Evolutionary conservation across 2,329 filamentous ascomycete species (phyloP).

Genomic region (Hymenotorrendiella dingleyae): DNA sequence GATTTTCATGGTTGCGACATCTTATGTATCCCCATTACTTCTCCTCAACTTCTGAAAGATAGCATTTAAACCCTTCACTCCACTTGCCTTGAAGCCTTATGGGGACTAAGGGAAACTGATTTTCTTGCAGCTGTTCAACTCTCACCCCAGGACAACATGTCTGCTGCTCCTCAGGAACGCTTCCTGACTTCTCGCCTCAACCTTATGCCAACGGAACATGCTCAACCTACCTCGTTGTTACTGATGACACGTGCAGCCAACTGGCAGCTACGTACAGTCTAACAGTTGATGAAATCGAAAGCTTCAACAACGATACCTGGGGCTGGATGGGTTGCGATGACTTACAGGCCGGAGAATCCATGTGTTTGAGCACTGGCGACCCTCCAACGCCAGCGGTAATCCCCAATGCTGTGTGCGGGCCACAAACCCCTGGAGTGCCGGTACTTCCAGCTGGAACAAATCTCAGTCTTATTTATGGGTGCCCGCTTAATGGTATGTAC

Average conservation of each 20-base stretch:
- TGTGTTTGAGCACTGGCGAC: constrained; percentile 37
- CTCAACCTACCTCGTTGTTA: constrained; percentile 30
- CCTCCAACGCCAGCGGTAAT: constrained; percentile 37
- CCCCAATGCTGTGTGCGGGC: constrained; percentile 39
- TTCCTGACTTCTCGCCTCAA: constrained; percentile 30
- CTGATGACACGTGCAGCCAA: constrained; percentile 31
- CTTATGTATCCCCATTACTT: not conserved
- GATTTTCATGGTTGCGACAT: not conserved
- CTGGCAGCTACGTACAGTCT: constrained; percentile 31
- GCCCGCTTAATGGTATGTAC: no score
- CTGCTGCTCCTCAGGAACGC: constrained; percentile 30
- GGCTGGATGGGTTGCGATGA: constrained; percentile 36
- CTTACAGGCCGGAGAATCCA: constrained; percentile 27
- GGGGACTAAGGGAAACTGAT: no score
- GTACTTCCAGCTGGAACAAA: constrained; percentile 28
- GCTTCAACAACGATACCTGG: constrained; percentile 38
- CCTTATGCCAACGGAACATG: constrained; percentile 33
- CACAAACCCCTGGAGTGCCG: constrained; percentile 37
- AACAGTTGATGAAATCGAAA: constrained; percentile 31
- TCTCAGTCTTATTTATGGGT: no score
- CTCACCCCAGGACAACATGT: constrained; percentile 26
- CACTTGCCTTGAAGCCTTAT: no score
- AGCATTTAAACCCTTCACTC: constrained; percentile 26
- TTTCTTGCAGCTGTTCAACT: constrained; percentile 26
- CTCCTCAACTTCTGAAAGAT: constrained; percentile 27